A percentile compares a stretch with the other conserved stretches of the same genome.
Conservation (phyloP, 345 rosid species). For the Salix exigua region DNA sequence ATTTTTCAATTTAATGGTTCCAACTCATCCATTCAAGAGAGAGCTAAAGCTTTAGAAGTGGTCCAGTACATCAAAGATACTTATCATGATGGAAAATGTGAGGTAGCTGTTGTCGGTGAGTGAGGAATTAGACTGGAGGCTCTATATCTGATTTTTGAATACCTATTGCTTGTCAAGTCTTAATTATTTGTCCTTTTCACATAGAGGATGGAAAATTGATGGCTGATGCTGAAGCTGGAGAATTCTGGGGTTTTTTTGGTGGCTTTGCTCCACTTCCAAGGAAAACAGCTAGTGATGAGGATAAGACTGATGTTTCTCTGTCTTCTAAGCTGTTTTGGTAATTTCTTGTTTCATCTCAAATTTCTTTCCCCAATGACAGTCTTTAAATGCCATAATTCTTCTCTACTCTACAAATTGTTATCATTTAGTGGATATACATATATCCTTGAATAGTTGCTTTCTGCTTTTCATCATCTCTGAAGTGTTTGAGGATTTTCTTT, state of each 20-base stretch:
- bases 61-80: conserved; percentile 95
- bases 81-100: conserved; percentile 94
- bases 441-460: background rate
- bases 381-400: background rate
- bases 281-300: conserved; percentile 56
- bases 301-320: conserved; percentile 38
- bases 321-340: conserved; percentile 67
- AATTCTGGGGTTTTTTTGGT: conserved; percentile 95
- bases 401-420: background rate
- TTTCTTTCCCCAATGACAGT: background rate
- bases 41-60: conserved; percentile 98
- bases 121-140: conserved; percentile 20
- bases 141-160: conserved; percentile 1
- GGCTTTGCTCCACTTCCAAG: conserved; percentile 99
- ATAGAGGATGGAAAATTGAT: conserved; percentile 95
- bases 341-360: conserved; percentile 14
- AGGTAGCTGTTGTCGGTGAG: conserved; percentile 90
- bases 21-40: conserved; percentile 93
- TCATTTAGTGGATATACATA: background rate
- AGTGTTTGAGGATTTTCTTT: background rate
- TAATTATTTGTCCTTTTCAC: conserved; percentile 19
- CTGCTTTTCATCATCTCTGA: background rate
- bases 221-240: conserved; percentile 99
- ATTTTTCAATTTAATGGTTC: conserved; percentile 97
- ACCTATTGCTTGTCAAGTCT: conserved; percentile 1